Conservation (phyloP, 495 filamentous ascomycete genomes). For the Talaromyces thailandensis region DNA sequence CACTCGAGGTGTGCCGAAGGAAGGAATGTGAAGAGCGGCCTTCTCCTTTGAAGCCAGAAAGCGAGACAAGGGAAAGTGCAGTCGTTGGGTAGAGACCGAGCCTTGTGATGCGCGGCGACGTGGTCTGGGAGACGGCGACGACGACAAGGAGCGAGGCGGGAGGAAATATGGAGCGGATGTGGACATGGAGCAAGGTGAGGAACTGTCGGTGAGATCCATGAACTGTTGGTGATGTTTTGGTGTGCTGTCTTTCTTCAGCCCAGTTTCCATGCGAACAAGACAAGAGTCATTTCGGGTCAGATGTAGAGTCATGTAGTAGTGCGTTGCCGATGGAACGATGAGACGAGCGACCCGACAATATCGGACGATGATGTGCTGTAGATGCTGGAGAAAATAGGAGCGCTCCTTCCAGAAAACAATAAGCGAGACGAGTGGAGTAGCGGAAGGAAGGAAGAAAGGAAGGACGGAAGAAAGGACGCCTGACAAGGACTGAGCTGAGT, state of each 20-base stretch:
- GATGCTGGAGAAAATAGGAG: neutral
- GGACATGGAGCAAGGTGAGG: slow-evolving; percentile 3
- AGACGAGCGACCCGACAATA: slow-evolving; percentile 1
- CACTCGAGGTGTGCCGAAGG: neutral
- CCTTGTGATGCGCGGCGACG: slow-evolving; percentile 6
- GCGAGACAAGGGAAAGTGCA: neutral
- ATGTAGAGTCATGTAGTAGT: neutral
- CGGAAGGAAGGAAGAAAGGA: neutral
- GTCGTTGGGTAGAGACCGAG: neutral
- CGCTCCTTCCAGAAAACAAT: neutral
- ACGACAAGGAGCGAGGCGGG: neutral
- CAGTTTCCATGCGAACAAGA: neutral
- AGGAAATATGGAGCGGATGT: neutral
- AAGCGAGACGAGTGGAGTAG: neutral
- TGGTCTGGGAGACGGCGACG: slow-evolving; percentile 2
- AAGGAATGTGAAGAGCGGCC: neutral
- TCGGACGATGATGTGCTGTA: neutral
- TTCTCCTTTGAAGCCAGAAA: slow-evolving; percentile 3
- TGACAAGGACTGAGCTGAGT: neutral
- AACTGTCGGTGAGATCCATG: neutral
- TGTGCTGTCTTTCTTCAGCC: neutral
- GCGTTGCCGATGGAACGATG: slow-evolving; percentile 8
- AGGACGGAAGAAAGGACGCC: neutral
- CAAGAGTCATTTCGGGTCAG: neutral
- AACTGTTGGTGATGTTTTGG: neutral